Evolutionary conservation across 2,329 filamentous ascomycete genomes (phyloP), one percentile per base, ranked within the genome.

Genomic region (Pyrenophora tritici-repentis): DNA sequence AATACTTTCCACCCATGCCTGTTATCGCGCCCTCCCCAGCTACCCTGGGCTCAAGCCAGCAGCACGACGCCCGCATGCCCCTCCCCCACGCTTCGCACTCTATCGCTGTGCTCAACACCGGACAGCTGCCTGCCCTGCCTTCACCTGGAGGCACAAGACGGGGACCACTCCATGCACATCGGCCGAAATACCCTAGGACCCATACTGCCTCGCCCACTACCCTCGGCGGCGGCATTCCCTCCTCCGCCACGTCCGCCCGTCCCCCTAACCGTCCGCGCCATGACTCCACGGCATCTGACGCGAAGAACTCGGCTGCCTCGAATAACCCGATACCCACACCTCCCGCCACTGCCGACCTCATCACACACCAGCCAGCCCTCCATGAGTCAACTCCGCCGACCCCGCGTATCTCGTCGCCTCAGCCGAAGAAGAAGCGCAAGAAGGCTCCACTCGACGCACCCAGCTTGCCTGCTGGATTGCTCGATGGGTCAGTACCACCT

Each of bases 401-500:
- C 2, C 78, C 78, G 14, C 76, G 79, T 47, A 73, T 78, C 20
- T 72, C 76, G 1, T 81, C 79, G n/a, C 80, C 80, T 6, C 75
- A 75, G 22, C 77, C 78, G 16, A 42, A 84, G 63, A 73, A 70
- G 22, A 73, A 70, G 22, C 76, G 78, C 16, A 76, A 75, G 37
- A 73, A 76, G 52, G 68, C 72, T 52, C 68, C 68, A 39, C 56
- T 60, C 41, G 70, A 67, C 50, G 39, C 64, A 10, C 67, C 65
- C 42, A 70, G 69, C 31, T 67, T 88, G 53, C 82, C 83, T 20
- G 79, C 86, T 3, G 86, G 84, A 24, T 61, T 73, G 29, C 82
- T 96, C 22, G 91, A 93, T 61, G 88, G 87, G 46, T 86, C 86
- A 1, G 91, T 97, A 0, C 94, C 94, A 6, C 93, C 94, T 1